Evolutionary conservation across 2,329 filamentous ascomycete genomes (phyloP), one percentile per base, ranked within the genome.

Genomic region (Alternaria sp.): DNA sequence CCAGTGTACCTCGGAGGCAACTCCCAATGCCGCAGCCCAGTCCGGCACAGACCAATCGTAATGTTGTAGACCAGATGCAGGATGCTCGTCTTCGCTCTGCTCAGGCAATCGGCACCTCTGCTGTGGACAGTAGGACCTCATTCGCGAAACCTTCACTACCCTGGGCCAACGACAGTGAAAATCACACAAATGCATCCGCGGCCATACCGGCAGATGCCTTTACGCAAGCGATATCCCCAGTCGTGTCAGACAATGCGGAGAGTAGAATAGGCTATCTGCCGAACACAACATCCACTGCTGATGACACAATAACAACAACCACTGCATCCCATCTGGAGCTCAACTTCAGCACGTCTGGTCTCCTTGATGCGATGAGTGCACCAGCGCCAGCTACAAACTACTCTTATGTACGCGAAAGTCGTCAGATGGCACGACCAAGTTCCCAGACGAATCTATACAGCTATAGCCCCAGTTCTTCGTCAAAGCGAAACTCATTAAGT

Each of bases 361-460:
- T 74, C 1, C 57, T 75, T 0, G 72, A 74, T 10, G 50, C 63
- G 2, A 68, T 73, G 57, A 66, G 59, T 16, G 60, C 65, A 20
- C 53, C 74, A n/a, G 49, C 68, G 8, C 43, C 64, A 28, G 50
- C 60, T 14, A 52, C 65, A 14, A 54, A 62, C 5, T 77, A 76
- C 53, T 75, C 74, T 1, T 67, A 69, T 43, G 68, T 73, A 49
- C 67, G 70, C 9, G 66, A 59, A 16, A 60, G 9, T 27, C 64
- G 58, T 36, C 72, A 64, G 3, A 52, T 71, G n/a, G 46, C 51
- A 61, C 75, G 79, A 14, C 68, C 73, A 11, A 71, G 71, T 45
- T 78, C 76, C 14, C 70, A 76, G 0, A 63, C 75, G 0, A 77
- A 78, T 25, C 67, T 79, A 9, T 83, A 83, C 60, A 77, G 76